These are phyloP conservation scores for Ascosphaera acerosa DNA, from an alignment of 2,329 filamentous ascomycete species.

Conservation along the genomic window DNA sequence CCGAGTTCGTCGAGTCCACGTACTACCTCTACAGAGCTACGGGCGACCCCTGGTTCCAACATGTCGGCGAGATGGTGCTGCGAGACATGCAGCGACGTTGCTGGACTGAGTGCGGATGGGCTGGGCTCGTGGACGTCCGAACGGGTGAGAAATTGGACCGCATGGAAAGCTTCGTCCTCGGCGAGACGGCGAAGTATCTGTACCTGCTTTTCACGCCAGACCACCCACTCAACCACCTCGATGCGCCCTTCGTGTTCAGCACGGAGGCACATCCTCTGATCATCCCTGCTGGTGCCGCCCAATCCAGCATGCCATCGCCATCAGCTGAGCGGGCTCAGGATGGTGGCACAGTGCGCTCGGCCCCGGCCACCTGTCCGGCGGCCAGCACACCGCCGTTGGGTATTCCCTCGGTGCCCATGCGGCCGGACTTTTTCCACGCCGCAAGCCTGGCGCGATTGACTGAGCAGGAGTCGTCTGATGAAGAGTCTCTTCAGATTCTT, in stretches of 20 bases:
- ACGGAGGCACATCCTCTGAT: constrained; percentile 89
- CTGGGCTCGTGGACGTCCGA: constrained; percentile 58
- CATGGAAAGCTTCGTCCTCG: constrained; percentile 97
- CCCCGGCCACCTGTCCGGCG: constrained; percentile 30
- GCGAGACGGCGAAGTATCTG: constrained; percentile 88
- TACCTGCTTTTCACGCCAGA: constrained; percentile 70
- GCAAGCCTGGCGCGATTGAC: constrained; percentile 65
- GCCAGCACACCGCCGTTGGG: constrained; percentile 39
- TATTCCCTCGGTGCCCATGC: constrained; percentile 54
- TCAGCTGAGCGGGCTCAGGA: constrained; percentile 4
- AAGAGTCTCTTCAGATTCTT: constrained; percentile 30
- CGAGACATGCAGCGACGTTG: constrained; percentile 71
- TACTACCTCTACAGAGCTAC: constrained; percentile 92
- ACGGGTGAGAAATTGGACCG: constrained; percentile 72
- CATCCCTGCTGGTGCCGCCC: constrained; percentile 30
- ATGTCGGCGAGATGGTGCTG: constrained; percentile 87
- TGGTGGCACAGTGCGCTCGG: background rate
- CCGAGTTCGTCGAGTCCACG: constrained; percentile 91
- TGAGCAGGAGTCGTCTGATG: constrained; percentile 34
- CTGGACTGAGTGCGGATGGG: constrained; percentile 81
- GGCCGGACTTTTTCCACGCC: constrained; percentile 67
- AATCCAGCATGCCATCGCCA: constrained; percentile 1
- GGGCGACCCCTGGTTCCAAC: constrained; percentile 82
- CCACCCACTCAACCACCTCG: constrained; percentile 69
- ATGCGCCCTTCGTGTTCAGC: constrained; percentile 75